Evolutionary conservation across 2,329 filamentous ascomycete genomes (phyloP), one percentile per base, ranked within the genome.

Genomic region (Cordyceps javanica): DNA sequence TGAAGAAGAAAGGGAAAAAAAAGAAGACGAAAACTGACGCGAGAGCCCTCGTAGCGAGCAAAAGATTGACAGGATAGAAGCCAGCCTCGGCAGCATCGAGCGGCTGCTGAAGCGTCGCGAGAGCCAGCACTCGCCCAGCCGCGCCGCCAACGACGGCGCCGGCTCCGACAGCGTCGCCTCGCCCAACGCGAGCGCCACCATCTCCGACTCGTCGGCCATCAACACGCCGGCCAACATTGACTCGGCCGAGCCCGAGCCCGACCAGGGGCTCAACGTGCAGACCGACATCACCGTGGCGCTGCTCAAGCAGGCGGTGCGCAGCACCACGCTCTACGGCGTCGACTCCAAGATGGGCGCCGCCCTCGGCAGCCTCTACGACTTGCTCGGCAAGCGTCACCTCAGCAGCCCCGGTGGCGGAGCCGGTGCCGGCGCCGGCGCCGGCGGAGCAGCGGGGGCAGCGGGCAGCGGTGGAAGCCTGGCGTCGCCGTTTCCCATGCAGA

Each of bases 241-340:
- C 55, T 38, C 23, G 45, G 25, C 26, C 26, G 55, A 57, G 55
- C 26, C 45, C 13, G 55, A 57, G 36, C 55, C 55, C 25, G 74
- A 77, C 63, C 74, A 77, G 2, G 77, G 76, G 21, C 70, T 81
- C 49, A 70, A 76, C 5, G 76, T 76, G 5, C 78, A 81, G 58
- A 77, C 81, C 3, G 74, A 73, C 25, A 81, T 82, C 62, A 80
- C 78, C 23, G 77, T 73, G 65, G 77, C 80, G 61, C 79, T 82
- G 42, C 74, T 82, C 26, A 79, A 83, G 63, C 72, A 76, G 58
- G 76, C 77, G 16, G 79, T 81, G 28, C 69, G 74, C 61, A 73
- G 75, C 30, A 78, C 77, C 1, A 73, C 79, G 0, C 68, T 80
- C 3, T 70, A 72, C 38, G 70, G 75, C 51, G 67, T 75, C 28